Evolutionary conservation across 371 early-diverging fungal genomes (phyloP).

Genomic region (Mucor plumbeus): DNA sequence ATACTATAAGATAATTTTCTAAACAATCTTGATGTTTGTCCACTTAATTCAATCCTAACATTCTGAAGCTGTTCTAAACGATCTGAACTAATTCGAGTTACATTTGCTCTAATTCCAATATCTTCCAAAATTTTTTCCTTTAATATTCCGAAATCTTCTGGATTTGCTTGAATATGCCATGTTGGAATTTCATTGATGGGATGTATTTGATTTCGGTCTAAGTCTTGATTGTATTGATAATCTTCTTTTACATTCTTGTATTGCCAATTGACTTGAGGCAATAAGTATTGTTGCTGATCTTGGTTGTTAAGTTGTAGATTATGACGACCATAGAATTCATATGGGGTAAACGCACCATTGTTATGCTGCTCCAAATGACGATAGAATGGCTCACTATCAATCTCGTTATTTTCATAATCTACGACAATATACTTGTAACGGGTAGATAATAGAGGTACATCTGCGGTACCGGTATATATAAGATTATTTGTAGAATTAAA

Average conservation of each 20-base stretch:
- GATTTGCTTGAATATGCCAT: constrained; percentile 29
- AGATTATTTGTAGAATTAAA: constrained; percentile 23
- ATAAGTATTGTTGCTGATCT: neutral
- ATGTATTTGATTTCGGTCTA: constrained; percentile 18
- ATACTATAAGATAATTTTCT: constrained; percentile 39
- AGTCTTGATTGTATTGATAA: neutral
- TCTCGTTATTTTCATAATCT: constrained; percentile 9
- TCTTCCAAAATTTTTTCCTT: constrained; percentile 33
- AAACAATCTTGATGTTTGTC: constrained; percentile 43
- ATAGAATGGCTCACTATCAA: constrained; percentile 32
- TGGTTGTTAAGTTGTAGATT: neutral
- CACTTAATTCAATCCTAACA: constrained; percentile 29
- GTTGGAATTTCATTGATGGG: constrained; percentile 37
- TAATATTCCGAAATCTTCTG: constrained; percentile 20
- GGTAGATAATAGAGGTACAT: constrained; percentile 10
- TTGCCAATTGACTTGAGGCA: neutral
- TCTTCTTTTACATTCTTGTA: neutral
- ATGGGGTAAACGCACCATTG: neutral
- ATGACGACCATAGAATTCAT: constrained; percentile 33
- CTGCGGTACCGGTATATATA: constrained; percentile 24
- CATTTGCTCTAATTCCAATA: constrained; percentile 29
- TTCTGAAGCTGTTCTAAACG: constrained; percentile 13
- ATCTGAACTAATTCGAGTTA: constrained; percentile 33
- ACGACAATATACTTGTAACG: constrained; percentile 34
- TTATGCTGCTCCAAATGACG: constrained; percentile 13